Percentiles rank a stretch among this genome's conserved stretches.
These are phyloP conservation scores for Hippophae rhamnoides DNA, from an alignment of 306 rosid species.

Conservation along the genomic window DNA sequence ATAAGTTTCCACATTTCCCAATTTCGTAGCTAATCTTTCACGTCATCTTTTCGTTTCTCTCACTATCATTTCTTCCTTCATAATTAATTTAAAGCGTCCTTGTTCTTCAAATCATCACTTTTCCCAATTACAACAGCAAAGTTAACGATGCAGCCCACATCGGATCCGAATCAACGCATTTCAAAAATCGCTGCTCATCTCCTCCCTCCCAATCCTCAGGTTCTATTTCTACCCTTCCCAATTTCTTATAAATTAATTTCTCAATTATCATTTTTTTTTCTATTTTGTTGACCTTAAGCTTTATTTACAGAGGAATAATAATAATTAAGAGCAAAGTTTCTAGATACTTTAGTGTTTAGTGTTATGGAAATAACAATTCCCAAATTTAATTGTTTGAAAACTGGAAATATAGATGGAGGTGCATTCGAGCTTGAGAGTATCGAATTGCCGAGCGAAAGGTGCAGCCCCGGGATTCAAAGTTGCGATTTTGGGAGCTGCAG, in stretches of 20 bases:
- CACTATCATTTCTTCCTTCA: neutral
- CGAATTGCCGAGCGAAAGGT: slow-evolving; percentile 81
- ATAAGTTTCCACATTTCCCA: slow-evolving; percentile 29
- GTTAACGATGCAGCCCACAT: slow-evolving; percentile 19
- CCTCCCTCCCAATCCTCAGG: slow-evolving; percentile 44
- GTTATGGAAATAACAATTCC: neutral
- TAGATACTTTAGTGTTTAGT: neutral
- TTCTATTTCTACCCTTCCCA: slow-evolving; percentile 10
- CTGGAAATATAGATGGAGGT: slow-evolving; percentile 33
- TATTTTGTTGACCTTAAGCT: neutral
- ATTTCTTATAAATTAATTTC: neutral
- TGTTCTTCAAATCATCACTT: neutral
- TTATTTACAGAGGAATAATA: neutral
- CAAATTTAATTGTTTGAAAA: too few relatives aligned
- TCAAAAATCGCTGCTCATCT: slow-evolving; percentile 60
- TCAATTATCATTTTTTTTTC: neutral
- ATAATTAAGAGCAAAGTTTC: neutral
- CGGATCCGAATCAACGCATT: slow-evolving; percentile 42
- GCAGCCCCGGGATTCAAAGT: slow-evolving; percentile 88
- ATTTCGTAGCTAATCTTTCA: slow-evolving; percentile 10
- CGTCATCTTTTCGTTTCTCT: slow-evolving; percentile 13
- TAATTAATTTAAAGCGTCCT: neutral
- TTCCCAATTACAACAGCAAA: neutral
- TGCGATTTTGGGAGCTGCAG: slow-evolving; percentile 87
- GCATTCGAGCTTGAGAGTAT: slow-evolving; percentile 22